Evolutionary conservation across 2,329 filamentous ascomycete genomes (phyloP).

Genomic region (Cladophialophora psammophila): DNA sequence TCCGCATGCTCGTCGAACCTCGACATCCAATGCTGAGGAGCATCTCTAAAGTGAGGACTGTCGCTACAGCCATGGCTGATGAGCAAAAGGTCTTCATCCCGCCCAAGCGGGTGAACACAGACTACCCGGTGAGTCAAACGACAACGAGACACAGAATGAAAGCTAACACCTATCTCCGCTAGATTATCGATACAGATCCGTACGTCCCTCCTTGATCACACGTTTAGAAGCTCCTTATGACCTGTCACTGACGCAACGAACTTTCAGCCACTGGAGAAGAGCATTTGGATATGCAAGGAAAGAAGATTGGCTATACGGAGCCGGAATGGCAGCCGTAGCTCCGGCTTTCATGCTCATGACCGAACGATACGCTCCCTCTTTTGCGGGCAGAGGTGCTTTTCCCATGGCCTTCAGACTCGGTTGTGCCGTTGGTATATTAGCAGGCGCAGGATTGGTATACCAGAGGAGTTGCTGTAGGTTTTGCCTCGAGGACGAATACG

Average conservation of each 20-base stretch:
- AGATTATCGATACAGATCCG: slow-evolving; percentile 99
- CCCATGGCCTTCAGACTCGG: slow-evolving; percentile 81
- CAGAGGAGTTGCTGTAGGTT: slow-evolving; percentile 80
- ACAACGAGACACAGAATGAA: slow-evolving; percentile 9
- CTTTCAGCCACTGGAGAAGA: slow-evolving; percentile 81
- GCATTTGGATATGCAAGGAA: slow-evolving; percentile 86
- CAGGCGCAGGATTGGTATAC: slow-evolving; percentile 86
- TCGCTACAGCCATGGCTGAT: slow-evolving; percentile 36
- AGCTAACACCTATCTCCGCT: slow-evolving; percentile 45
- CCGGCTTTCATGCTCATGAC: slow-evolving; percentile 78
- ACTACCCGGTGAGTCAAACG: slow-evolving; percentile 76
- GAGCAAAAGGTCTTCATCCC: slow-evolving; percentile 63
- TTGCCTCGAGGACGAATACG: background rate
- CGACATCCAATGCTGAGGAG: slow-evolving; percentile 22
- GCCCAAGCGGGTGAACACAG: slow-evolving; percentile 79
- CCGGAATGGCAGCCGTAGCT: slow-evolving; percentile 71
- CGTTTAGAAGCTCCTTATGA: background rate
- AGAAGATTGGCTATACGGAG: slow-evolving; percentile 80
- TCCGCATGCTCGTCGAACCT: slow-evolving; percentile 32
- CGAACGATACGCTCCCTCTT: slow-evolving; percentile 85
- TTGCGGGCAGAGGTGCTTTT: slow-evolving; percentile 83
- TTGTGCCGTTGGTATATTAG: slow-evolving; percentile 73
- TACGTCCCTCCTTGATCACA: slow-evolving; percentile 61
- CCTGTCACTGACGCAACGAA: slow-evolving; percentile 44
- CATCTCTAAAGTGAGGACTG: slow-evolving; percentile 6